Conservation (phyloP, 192 early-diverging fungal genomes). For the Umbelopsis ramanniana region DNA sequence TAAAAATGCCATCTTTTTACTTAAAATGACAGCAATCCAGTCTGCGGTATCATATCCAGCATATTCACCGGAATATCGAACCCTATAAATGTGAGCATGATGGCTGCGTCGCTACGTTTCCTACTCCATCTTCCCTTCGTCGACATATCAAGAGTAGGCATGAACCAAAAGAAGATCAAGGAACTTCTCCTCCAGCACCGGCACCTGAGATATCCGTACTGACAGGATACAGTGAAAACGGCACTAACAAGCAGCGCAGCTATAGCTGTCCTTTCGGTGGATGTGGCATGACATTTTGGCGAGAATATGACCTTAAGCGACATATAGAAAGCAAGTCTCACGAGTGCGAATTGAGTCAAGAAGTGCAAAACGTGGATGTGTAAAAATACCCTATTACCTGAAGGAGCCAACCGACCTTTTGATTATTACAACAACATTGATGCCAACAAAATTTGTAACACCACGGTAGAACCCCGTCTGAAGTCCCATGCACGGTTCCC, state of each 20-base stretch:
- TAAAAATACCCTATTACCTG: background rate
- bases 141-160: constrained; percentile 3
- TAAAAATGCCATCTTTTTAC: background rate
- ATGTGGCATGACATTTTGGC: constrained; percentile 18
- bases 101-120: constrained; percentile 33
- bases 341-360: background rate
- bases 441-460: background rate
- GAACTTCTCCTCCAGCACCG: background rate
- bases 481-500: background rate
- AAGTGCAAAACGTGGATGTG: background rate
- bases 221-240: constrained; percentile 22
- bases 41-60: constrained; percentile 3
- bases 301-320: constrained; percentile 22
- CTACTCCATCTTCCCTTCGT: constrained; percentile 31
- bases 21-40: background rate
- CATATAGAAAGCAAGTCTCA: constrained; percentile 30
- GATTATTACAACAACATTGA: background rate
- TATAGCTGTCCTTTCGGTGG: constrained; percentile 27
- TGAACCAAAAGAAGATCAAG: background rate
- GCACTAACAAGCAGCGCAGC: background rate
- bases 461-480: background rate
- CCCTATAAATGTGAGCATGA: constrained; percentile 33
- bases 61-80: constrained; percentile 2
- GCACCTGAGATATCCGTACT: constrained; percentile 4
- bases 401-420: background rate